A percentile compares a stretch with the other conserved stretches of the same genome.
phyloP scores from a whole-genome alignment of 2,329 filamentous ascomycete species.

The Claviceps capensis region DNA sequence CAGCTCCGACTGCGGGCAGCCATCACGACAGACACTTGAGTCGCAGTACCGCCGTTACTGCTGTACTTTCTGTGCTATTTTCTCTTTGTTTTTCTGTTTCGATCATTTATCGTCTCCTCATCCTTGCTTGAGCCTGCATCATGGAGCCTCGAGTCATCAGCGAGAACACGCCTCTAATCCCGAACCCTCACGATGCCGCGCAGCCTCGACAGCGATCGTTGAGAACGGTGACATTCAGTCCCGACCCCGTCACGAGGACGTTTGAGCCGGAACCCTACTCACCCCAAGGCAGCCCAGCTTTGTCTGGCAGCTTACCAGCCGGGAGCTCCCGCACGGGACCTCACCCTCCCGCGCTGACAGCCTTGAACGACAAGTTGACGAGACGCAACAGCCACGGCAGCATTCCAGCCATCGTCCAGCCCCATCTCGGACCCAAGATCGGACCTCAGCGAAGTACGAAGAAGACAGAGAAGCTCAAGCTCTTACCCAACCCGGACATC shows the following conservation, averaged over 20 bases:
- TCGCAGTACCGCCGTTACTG: background rate
- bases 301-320: conserved; percentile 13
- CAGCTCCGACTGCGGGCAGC: background rate
- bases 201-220: conserved; percentile 28
- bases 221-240: conserved; percentile 66
- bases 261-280: conserved; percentile 35
- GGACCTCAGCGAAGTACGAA: conserved; percentile 91
- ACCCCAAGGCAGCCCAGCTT: conserved; percentile 9
- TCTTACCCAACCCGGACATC: conserved; percentile 82
- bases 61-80: background rate
- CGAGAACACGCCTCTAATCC: conserved; percentile 24
- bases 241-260: conserved; percentile 49
- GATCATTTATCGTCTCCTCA: background rate
- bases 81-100: background rate
- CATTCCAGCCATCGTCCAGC: conserved; percentile 21
- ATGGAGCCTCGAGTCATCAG: conserved; percentile 15
- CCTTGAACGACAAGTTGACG: conserved; percentile 76
- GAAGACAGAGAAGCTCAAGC: conserved; percentile 90
- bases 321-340: conserved; percentile 20
- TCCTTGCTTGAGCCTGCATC: background rate
- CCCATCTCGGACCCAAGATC: conserved; percentile 49
- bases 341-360: conserved; percentile 50
- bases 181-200: conserved; percentile 9
- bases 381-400: conserved; percentile 70
- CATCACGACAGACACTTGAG: background rate